These are phyloP conservation scores for Xylaria multiplex DNA, from an alignment of 2,329 filamentous ascomycete genomes.

Conservation along the genomic window DNA sequence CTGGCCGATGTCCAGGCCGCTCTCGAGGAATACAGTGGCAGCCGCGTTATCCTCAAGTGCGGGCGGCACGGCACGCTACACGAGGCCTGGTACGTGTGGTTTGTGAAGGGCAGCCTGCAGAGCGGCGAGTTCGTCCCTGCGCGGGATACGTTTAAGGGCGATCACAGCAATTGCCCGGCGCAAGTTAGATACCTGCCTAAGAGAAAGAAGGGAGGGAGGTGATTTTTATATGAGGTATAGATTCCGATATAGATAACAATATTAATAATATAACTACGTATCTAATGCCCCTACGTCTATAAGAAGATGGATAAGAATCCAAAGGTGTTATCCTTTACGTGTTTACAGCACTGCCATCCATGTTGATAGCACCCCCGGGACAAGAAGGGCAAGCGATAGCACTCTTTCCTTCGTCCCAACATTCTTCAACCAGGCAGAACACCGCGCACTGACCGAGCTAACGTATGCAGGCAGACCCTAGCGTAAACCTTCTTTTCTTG, in stretches of 20 bases:
- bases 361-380: too few relatives aligned
- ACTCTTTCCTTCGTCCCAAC: too few relatives aligned
- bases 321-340: not conserved
- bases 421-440: too few relatives aligned
- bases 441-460: too few relatives aligned
- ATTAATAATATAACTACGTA: not conserved
- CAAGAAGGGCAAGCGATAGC: too few relatives aligned
- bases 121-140: conserved; percentile 60
- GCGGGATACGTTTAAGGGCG: conserved; percentile 51
- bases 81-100: conserved; percentile 65
- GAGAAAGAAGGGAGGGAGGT: conserved; percentile 29
- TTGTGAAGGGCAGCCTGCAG: conserved; percentile 63
- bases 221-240: not conserved
- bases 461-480: not conserved
- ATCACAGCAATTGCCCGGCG: conserved; percentile 53
- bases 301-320: too few relatives aligned
- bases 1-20: conserved; percentile 54
- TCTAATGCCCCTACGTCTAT: too few relatives aligned
- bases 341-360: too few relatives aligned
- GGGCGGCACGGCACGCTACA: conserved; percentile 55
- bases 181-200: conserved; percentile 56
- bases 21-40: conserved; percentile 57
- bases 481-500: not conserved
- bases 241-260: not conserved
- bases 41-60: conserved; percentile 58